These are phyloP conservation scores for Podila epigama DNA, from an alignment of 192 early-diverging fungal species.

Conservation along the genomic window DNA sequence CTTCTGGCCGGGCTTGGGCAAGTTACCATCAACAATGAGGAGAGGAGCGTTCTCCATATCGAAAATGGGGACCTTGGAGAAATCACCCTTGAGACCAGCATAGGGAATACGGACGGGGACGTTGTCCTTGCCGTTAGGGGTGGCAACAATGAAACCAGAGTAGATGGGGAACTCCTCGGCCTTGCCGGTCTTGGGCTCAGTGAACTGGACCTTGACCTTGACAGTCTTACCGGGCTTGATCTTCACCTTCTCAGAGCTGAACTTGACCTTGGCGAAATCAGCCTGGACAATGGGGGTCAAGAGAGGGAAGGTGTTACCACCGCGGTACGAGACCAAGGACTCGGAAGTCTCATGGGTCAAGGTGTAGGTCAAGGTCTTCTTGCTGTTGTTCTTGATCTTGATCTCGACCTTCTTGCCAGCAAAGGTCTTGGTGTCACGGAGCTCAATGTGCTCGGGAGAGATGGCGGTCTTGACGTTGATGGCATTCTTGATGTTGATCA, in stretches of 20 bases:
- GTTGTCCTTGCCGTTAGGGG: constrained; percentile 9
- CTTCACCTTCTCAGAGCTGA: constrained; percentile 26
- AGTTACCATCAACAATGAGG: neutral
- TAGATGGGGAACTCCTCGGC: constrained; percentile 22
- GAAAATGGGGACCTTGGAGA: constrained; percentile 36
- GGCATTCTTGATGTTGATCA: constrained; percentile 74
- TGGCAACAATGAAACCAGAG: constrained; percentile 29
- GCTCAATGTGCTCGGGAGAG: constrained; percentile 62
- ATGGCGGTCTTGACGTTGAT: constrained; percentile 58
- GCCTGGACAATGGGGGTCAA: constrained; percentile 20
- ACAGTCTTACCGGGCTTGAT: constrained; percentile 33
- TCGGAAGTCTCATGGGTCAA: constrained; percentile 50
- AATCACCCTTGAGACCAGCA: constrained; percentile 34
- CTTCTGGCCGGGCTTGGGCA: neutral
- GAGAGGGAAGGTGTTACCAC: constrained; percentile 25
- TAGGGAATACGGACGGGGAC: constrained; percentile 35
- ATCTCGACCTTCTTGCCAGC: constrained; percentile 30
- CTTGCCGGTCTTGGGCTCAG: constrained; percentile 44
- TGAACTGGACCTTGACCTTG: constrained; percentile 49
- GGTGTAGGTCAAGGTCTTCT: constrained; percentile 32
- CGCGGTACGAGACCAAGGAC: constrained; percentile 51
- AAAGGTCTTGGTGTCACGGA: constrained; percentile 57
- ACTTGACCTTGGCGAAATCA: constrained; percentile 44
- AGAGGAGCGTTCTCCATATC: constrained; percentile 22
- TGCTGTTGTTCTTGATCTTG: constrained; percentile 51